Evolutionary conservation across 2,329 filamentous ascomycete species (phyloP).

Genomic region (Helotiales sp.): DNA sequence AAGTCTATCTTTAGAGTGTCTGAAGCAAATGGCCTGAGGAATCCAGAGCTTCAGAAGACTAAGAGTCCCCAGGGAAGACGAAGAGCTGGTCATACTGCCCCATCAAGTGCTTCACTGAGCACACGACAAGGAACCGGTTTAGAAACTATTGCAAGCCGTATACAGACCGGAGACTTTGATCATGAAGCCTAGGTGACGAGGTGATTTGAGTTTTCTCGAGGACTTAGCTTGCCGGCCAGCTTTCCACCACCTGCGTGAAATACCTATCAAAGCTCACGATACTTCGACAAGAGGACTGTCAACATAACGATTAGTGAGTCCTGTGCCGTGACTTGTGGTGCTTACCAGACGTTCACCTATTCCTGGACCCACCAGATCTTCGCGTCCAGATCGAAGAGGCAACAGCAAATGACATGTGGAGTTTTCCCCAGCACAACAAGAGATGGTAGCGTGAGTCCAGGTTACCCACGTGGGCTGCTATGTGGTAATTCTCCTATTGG

Average conservation of each 20-base stretch:
- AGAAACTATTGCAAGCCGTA: neutral
- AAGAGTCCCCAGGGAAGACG: slow-evolving; percentile 15
- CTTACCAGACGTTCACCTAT: neutral
- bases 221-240: too few species aligned
- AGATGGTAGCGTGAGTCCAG: neutral
- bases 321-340: neutral
- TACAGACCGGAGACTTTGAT: slow-evolving; percentile 6
- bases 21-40: neutral
- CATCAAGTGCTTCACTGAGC: neutral
- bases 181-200: slow-evolving; percentile 14
- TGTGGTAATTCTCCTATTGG: neutral
- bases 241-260: too few species aligned
- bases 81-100: slow-evolving; percentile 5
- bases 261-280: too few species aligned
- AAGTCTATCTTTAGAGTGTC: neutral
- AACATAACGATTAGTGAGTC: neutral
- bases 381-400: neutral
- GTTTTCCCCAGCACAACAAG: neutral
- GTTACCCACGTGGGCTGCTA: neutral
- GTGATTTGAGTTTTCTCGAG: neutral
- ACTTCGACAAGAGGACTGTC: too few species aligned
- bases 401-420: neutral
- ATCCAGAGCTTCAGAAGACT: slow-evolving; percentile 4
- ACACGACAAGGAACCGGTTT: neutral
- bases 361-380: neutral